Evolutionary conservation across 2,329 filamentous ascomycete genomes (phyloP).

Genomic region (Cytospora chrysosperma): DNA sequence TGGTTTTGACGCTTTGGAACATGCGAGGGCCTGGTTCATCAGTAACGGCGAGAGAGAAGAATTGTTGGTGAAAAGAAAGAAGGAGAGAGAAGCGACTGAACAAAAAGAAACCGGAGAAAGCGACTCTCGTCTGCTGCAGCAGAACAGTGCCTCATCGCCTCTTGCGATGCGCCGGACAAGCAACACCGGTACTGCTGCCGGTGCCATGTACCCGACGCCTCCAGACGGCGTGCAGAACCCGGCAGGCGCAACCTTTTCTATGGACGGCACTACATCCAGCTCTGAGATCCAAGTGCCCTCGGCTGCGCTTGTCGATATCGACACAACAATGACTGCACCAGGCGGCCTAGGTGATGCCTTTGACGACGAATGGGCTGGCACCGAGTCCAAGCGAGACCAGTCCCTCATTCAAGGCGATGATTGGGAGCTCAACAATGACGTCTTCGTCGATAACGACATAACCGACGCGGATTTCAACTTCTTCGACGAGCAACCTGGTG

Average conservation of each 20-base stretch:
- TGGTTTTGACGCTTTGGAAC: conserved; percentile 48
- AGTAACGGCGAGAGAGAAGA: conserved; percentile 47
- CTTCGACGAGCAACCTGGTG: conserved; percentile 64
- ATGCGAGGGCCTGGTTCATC: conserved; percentile 50
- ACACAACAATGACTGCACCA: conserved; percentile 35
- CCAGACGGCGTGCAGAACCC: conserved; percentile 62
- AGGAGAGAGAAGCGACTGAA: conserved; percentile 46
- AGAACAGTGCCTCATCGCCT: conserved; percentile 52
- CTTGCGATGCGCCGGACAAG: conserved; percentile 50
- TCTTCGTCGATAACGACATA: conserved; percentile 72
- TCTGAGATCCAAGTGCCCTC: conserved; percentile 46
- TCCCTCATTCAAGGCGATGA: conserved; percentile 53
- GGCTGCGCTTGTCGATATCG: conserved; percentile 38
- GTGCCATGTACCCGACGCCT: conserved; percentile 69
- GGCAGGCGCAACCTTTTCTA: conserved; percentile 53
- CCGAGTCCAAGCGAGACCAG: conserved; percentile 47
- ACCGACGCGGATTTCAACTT: conserved; percentile 84
- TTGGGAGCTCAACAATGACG: conserved; percentile 66
- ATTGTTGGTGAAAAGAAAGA: conserved; percentile 46
- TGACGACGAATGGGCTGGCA: conserved; percentile 40
- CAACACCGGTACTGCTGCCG: conserved; percentile 42
- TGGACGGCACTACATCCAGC: conserved; percentile 56
- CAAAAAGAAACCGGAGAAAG: conserved; percentile 43
- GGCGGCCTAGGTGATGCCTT: conserved; percentile 33
- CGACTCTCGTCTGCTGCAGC: conserved; percentile 41